Base-by-base conservation (phyloP, 2,329 filamentous ascomycete species). In the Cladophialophora yegresii region DNA sequence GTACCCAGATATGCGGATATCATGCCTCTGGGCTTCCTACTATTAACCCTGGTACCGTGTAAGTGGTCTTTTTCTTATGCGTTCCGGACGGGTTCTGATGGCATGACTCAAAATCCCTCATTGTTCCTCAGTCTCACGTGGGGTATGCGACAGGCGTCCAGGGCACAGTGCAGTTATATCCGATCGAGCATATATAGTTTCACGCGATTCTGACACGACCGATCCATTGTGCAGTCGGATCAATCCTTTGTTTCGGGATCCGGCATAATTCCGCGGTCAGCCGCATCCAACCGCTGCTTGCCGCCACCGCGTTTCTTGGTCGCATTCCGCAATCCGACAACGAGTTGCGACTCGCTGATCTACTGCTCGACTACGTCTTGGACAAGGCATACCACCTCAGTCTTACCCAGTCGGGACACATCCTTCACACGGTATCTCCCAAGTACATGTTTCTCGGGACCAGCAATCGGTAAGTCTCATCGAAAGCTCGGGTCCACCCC, bases 261-360 rank as follows among this genome's bases (percentile, higher is more conserved):
- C 55, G 55, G 55, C 55, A 49, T 58, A n/a, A 32, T 49, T 58
- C 55, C 55, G 55, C 55, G 26, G 23, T 45, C 13, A 33, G 30
- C 55, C 55, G 55, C 30, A 28, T 32, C 7, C 40, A 58, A 49
- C 36, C 55, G 55, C 40, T 20, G 55, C 47, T 50, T 50, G 47
- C 47, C 55, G 40, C 55, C 12, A 9, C 22, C 43, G 55, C 40
- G 9, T 47, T 4, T 9, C 30, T 32, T 57, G 54, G 22, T 12
- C n/a, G 40, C 28, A 57, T 57, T 47, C 54, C 40, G 40, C 54
- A 22, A 3, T 28, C 40, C 13, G 5, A 40, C 33, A 40, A 40
- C 33, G 54, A 45, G 16, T 22, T 30, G 12, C 40, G 45, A 49
- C n/a, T 49, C 45, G n/a, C n/a, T 22, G 45, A 23, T 49, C 45